Conservation (phyloP, 2,329 filamentous ascomycete species). For the Xylaria sp. region DNA sequence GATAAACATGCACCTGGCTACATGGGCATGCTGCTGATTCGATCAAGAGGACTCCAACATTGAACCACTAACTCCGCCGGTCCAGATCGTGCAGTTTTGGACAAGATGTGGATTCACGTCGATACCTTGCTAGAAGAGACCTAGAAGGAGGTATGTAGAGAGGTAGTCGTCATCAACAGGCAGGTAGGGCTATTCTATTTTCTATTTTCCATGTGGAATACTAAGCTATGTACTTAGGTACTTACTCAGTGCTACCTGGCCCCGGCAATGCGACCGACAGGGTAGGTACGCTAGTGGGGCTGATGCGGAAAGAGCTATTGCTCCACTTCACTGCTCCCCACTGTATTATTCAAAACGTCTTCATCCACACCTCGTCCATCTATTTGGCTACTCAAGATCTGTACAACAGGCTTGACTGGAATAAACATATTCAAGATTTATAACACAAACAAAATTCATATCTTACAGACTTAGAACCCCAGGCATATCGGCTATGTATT, state of each 20-base stretch:
- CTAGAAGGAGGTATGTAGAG: neutral
- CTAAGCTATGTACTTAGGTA: neutral
- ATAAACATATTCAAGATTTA: neutral
- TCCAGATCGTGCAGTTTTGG: neutral
- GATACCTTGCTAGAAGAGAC: slow-evolving; percentile 1
- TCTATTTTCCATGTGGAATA: neutral
- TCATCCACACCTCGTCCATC: no score
- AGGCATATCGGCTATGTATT: neutral
- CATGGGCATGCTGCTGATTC: slow-evolving; percentile 18
- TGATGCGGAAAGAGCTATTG: neutral
- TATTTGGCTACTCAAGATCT: neutral
- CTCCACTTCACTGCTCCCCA: no score
- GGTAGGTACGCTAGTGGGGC: neutral
- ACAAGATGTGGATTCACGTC: neutral
- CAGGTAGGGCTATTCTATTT: neutral
- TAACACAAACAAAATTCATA: neutral
- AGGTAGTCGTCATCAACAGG: neutral
- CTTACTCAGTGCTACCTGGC: neutral
- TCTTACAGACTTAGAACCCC: neutral
- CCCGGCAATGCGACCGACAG: no score
- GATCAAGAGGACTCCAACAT: neutral
- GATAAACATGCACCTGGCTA: slow-evolving; percentile 32
- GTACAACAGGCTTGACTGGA: neutral
- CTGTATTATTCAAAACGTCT: no score
- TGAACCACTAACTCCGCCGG: neutral